These are phyloP conservation scores for Voacanga thouarsii DNA, from an alignment of 257 asterid genomes.

Conservation along the genomic window DNA sequence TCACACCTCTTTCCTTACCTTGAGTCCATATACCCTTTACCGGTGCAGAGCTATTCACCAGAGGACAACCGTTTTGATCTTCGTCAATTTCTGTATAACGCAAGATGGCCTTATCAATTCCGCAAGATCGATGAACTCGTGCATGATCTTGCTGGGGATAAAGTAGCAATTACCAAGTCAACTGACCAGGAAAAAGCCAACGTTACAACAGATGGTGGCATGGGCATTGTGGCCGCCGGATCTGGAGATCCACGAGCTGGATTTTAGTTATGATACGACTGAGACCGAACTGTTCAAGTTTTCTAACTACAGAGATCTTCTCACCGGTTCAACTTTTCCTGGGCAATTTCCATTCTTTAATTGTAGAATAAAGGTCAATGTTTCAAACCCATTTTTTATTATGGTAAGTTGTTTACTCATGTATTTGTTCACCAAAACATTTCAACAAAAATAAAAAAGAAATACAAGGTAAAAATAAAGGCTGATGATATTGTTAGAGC, in stretches of 20 bases:
- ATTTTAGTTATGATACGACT: slow-evolving; percentile 26
- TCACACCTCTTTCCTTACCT: neutral
- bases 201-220: slow-evolving; percentile 46
- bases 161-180: slow-evolving; percentile 10
- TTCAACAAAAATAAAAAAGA: too few relatives aligned
- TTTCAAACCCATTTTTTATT: neutral
- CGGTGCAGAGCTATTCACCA: slow-evolving; percentile 65
- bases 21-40: neutral
- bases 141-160: slow-evolving; percentile 32
- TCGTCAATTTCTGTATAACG: slow-evolving; percentile 83
- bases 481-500: too few relatives aligned
- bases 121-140: slow-evolving; percentile 80
- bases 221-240: slow-evolving; percentile 87
- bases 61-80: slow-evolving; percentile 94
- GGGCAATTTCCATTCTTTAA: neutral
- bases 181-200: slow-evolving; percentile 22
- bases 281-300: neutral
- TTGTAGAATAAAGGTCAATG: neutral
- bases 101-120: slow-evolving; percentile 87
- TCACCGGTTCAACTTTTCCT: neutral
- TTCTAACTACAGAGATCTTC: neutral
- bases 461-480: too few relatives aligned
- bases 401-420: too few relatives aligned
- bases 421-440: too few relatives aligned
- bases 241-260: slow-evolving; percentile 87